Evolutionary conservation across 192 early-diverging fungal genomes (phyloP).

Genomic region (Blastocladiella britannica): DNA sequence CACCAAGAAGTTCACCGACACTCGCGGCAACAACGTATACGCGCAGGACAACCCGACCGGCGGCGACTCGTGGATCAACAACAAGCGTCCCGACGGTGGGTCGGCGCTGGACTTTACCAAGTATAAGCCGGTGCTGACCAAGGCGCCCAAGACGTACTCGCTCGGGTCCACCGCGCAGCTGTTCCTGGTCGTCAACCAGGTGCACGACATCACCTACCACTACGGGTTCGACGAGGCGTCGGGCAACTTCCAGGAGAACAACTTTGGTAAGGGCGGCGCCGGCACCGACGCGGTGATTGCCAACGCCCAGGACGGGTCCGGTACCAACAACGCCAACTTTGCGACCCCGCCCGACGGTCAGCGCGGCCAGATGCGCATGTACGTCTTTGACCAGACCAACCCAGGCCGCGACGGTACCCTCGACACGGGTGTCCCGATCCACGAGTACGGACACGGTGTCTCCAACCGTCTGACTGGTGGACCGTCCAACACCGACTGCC

Average conservation of each 20-base stretch:
- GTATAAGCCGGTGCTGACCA: conserved; percentile 18
- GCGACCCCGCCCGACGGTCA: conserved; percentile 86
- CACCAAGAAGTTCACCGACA: conserved; percentile 13
- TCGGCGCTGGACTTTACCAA: conserved; percentile 15
- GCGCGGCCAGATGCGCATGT: conserved; percentile 81
- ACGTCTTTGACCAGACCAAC: conserved; percentile 55
- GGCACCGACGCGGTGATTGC: conserved; percentile 9
- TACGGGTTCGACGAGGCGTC: conserved; percentile 28
- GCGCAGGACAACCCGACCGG: conserved; percentile 59
- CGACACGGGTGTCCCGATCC: conserved; percentile 76
- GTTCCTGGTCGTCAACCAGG: conserved; percentile 33
- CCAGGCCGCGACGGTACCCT: conserved; percentile 67
- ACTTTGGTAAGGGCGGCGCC: conserved; percentile 11
- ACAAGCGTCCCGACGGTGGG: conserved; percentile 9
- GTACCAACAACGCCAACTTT: conserved; percentile 78
- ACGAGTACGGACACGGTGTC: conserved; percentile 89
- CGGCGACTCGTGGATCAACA: conserved; percentile 24
- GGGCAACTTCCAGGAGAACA: conserved; percentile 38
- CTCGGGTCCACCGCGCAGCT: conserved; percentile 27
- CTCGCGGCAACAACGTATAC: conserved; percentile 28
- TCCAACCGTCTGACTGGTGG: conserved; percentile 81
- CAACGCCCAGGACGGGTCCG: neutral
- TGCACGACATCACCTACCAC: conserved; percentile 26
- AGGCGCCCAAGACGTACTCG: conserved; percentile 17
- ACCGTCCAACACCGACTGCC: conserved; percentile 68